Conservation (phyloP, 2,329 filamentous ascomycete species). For the Pezicula radicicola region DNA sequence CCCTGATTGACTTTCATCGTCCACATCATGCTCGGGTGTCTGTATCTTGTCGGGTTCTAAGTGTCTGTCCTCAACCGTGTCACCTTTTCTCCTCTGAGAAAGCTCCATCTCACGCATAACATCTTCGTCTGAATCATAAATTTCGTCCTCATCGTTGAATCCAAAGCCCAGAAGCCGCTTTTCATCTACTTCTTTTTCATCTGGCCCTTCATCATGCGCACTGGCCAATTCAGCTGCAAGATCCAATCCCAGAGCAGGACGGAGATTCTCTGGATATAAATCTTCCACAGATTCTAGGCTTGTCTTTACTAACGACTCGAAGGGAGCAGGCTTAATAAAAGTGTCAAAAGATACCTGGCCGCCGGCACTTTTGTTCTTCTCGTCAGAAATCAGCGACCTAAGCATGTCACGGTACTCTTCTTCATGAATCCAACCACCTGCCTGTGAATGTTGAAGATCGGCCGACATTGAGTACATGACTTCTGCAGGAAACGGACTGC, state of each 20-base stretch:
- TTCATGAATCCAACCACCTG: constrained; percentile 91
- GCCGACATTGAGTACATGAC: constrained; percentile 87
- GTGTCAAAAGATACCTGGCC: constrained; percentile 56
- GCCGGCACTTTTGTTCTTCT: constrained; percentile 48
- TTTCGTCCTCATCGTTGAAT: constrained; percentile 41
- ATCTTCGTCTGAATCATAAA: constrained; percentile 56
- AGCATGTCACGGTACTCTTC: constrained; percentile 73
- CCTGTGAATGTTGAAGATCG: constrained; percentile 66
- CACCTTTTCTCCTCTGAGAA: constrained; percentile 20
- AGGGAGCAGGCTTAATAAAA: constrained; percentile 55
- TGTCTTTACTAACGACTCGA: constrained; percentile 66
- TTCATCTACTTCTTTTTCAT: constrained; percentile 57
- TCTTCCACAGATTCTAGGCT: constrained; percentile 83
- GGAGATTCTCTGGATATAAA: constrained; percentile 69
- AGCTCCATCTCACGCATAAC: constrained; percentile 29
- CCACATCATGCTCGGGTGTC: constrained; percentile 8
- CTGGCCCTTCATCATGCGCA: constrained; percentile 9
- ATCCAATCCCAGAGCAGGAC: constrained; percentile 39
- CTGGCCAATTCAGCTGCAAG: constrained; percentile 1
- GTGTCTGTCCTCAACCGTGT: constrained; percentile 14
- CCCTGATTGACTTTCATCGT: constrained; percentile 5
- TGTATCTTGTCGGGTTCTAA: constrained; percentile 4
- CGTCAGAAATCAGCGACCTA: constrained; percentile 58
- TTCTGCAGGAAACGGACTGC: constrained; percentile 77
- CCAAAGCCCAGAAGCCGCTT: constrained; percentile 44